Evolutionary conservation across 2,329 filamentous ascomycete genomes (phyloP), one percentile per base, ranked within the genome.

Genomic region (Ustilaginoidea virens): DNA sequence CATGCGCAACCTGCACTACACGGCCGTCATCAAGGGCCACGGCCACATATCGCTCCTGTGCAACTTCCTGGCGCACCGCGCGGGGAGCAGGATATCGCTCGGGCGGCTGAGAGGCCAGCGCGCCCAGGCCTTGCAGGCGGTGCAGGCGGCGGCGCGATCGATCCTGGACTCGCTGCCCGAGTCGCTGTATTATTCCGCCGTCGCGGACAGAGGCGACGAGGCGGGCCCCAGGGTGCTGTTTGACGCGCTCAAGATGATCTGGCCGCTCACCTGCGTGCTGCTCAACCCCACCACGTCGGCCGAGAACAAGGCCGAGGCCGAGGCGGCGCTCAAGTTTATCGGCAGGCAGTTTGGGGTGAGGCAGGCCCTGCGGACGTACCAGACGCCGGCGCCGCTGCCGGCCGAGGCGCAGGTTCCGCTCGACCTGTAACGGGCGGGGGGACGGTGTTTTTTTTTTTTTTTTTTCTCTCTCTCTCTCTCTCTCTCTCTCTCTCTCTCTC

Each of bases 231-330:
- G 39, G 23, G 40, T 44, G 8, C 36, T 55, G 22, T 55, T 56
- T 30, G 50, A 55, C 17, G 52, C 51, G 2, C 31, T 58, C 22
- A 49, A 47, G 39, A 33, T 56, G 17, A 41, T 57, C 11, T 58
- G 53, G 49, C 55, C 55, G 7, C 42, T 57, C 13, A 48, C 46
- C 5, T 32, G 44, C 2, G 38, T 57, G 13, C 49, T 45, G 19
- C 31, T 48, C 9, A 35, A 47, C 5, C 33, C 43, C 3, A 38
- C 48, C 4, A 44, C 45, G n/a, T 40, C 43, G 17, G 31, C 38
- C 1, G 42, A 45, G 17, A 44, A 55, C 24, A 42, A 41, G 15
- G 31, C 32, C 2, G 32, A 36, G 9, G 55, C 55, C 7, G 35
- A 39, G 16, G 24, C 24, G 17, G 40, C 43, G 4, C 35, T 58